Base-by-base conservation (phyloP, 352 stramenopile genomes). In the Phytopythium aichiense region DNA sequence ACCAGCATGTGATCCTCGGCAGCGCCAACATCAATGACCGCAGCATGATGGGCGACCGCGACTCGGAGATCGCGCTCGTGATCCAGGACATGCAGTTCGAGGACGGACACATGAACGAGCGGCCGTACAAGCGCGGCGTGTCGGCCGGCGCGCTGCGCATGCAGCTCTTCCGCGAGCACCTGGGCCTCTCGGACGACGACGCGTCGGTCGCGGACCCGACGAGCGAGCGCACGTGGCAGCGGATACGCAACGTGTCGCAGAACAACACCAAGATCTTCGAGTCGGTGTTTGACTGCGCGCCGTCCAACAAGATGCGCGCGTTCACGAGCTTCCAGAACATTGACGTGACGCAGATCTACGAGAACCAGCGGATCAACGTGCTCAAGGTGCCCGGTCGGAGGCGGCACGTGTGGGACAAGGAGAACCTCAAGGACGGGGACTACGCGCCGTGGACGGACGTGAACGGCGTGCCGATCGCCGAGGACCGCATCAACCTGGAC, bases 1-100 rank as follows among this genome's bases (percentile, higher is more conserved):
- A 98, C 65, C 81, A 82, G 59, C 87, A 88, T 23, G 88, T 74
- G 51, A 94, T 98, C 38, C 85, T 98, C 50, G 94, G 94, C 22
- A 97, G 87, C 57, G 94, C 93, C 12, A 98, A 98, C 76, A 98
- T 98, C 58, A 98, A 98, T 56, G 92, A 98, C 65, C 89, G 94
- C 9, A 98, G 89, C 64, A 95, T 98, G 83, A 89, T 91, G 52
- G 94, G 94, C 43, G 87, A 97, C 49, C 89, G 92, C 46, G 87
- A 95, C 63, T 94, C 85, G 25, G 87, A 95, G 48, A 95, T 95
- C 65, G 87, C 80, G 25, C 58, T 95, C 33, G 74, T 95, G 58
- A 82, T 95, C 13, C 85, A 95, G 62, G 87, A 95, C 54, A 82
- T 87, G 59, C 76, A 91, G 56, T 89, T 92, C 68, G 76, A 91